Conservation (phyloP, 495 filamentous ascomycete genomes). For the Penicillium longicatenatum region DNA sequence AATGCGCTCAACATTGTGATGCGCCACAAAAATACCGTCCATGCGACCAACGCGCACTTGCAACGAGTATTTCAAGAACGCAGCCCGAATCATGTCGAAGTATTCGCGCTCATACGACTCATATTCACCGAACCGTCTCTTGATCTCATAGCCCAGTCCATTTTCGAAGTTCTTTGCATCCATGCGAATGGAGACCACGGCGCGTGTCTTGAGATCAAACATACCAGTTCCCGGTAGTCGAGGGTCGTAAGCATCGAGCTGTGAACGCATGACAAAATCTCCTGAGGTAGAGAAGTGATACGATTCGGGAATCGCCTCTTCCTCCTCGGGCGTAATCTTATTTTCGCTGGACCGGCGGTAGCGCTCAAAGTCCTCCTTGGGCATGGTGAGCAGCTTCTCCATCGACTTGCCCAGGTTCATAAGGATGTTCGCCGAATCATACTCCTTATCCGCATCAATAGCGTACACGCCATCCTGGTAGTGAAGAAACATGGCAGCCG, state of each 20-base stretch:
- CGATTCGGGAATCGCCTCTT: slow-evolving; percentile 65
- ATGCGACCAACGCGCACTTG: slow-evolving; percentile 96
- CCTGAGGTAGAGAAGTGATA: slow-evolving; percentile 87
- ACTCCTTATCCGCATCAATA: slow-evolving; percentile 98
- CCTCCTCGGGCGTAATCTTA: slow-evolving; percentile 63
- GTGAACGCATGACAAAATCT: slow-evolving; percentile 95
- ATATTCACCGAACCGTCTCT: slow-evolving; percentile 67
- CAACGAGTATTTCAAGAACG: slow-evolving; percentile 95
- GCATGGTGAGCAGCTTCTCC: slow-evolving; percentile 91
- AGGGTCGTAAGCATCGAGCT: slow-evolving; percentile 88
- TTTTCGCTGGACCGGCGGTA: slow-evolving; percentile 70
- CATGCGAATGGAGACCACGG: slow-evolving; percentile 89
- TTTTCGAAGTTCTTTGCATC: slow-evolving; percentile 67
- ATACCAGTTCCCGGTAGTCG: slow-evolving; percentile 88
- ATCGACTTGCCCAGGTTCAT: slow-evolving; percentile 91
- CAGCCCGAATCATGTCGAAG: slow-evolving; percentile 92
- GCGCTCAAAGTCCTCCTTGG: slow-evolving; percentile 78
- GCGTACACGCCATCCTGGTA: slow-evolving; percentile 86
- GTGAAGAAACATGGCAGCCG: slow-evolving; percentile 80
- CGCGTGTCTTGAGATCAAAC: slow-evolving; percentile 96
- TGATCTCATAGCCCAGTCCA: slow-evolving; percentile 89
- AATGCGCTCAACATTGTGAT: slow-evolving; percentile 90
- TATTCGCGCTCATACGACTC: slow-evolving; percentile 95
- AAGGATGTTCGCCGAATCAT: slow-evolving; percentile 79
- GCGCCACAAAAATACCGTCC: slow-evolving; percentile 99